Evolutionary conservation across 495 filamentous ascomycete genomes (phyloP).

Genomic region (Penicillium odoratum): DNA sequence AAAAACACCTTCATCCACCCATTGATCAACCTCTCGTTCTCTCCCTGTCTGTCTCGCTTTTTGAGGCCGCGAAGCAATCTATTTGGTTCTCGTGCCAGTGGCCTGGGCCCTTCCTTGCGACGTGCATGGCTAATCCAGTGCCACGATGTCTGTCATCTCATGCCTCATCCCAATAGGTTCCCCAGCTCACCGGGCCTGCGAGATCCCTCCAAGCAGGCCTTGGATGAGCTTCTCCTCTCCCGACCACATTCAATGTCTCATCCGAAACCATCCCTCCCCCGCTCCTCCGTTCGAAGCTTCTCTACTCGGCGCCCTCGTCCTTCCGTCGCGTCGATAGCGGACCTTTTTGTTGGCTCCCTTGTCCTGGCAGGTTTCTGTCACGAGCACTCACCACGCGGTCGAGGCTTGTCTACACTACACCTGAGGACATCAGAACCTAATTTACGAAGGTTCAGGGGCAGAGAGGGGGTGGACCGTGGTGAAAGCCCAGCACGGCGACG

Average conservation of each 20-base stretch:
- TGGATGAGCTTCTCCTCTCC: slow-evolving; percentile 39
- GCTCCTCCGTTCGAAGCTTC: slow-evolving; percentile 37
- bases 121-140: slow-evolving; percentile 45
- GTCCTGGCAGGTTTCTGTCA: slow-evolving; percentile 63
- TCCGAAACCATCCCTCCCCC: slow-evolving; percentile 26
- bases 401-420: slow-evolving; percentile 32
- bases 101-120: slow-evolving; percentile 27
- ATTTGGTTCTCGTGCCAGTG: slow-evolving; percentile 13
- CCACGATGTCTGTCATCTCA: slow-evolving; percentile 64
- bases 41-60: slow-evolving; percentile 9
- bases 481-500: slow-evolving; percentile 20
- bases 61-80: slow-evolving; percentile 17
- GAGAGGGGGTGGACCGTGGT: slow-evolving; percentile 13
- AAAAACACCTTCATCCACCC: slow-evolving; percentile 25
- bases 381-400: slow-evolving; percentile 48
- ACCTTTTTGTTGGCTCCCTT: slow-evolving; percentile 63
- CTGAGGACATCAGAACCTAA: slow-evolving; percentile 14
- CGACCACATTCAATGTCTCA: slow-evolving; percentile 34
- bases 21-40: neutral
- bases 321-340: slow-evolving; percentile 43
- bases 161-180: slow-evolving; percentile 60
- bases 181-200: slow-evolving; percentile 54
- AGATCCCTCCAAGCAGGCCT: slow-evolving; percentile 46
- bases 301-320: slow-evolving; percentile 44
- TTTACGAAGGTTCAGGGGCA: slow-evolving; percentile 20